Evolutionary conservation across 2,329 filamentous ascomycete species (phyloP), one percentile per base, ranked within the genome.

Genomic region (Calonectria fujianensis): DNA sequence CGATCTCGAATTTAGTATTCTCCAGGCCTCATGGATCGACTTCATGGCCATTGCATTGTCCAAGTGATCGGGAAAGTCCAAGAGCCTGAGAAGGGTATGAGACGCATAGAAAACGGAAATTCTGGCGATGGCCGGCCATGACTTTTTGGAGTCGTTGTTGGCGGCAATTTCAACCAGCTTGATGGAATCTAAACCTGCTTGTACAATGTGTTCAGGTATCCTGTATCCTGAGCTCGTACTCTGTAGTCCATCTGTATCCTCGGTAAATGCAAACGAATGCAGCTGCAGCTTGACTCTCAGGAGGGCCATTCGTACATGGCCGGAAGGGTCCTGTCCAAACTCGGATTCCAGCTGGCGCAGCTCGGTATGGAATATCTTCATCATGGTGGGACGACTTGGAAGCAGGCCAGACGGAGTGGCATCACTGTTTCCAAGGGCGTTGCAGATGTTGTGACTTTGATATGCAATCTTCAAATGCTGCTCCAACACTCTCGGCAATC

Each of bases 361-460:
- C 35, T 54, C 50, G 4, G 39, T 45, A 20, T 54, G 48, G 31
- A 68, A 68, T 54, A 68, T 54, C 32, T 68, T 68, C 50, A 68
- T 68, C 65, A 68, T 68, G 9, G 32, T 50, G 9, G 51, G 35
- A 3, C 50, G 41, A 16, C 65, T 50, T 10, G 65, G 65, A 1
- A 68, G 65, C 24, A 68, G 65, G 16, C 65, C 65, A 8, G 65
- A 68, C 20, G 27, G 32, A 13, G 65, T 68, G 24, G 35, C 32
- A 29, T 68, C 65, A 5, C 35, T 39, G 31, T 68, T 68, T 37
- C 65, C 65, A 31, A 68, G n/a, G 18, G 65, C 48, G 41, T 68
- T 51, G n/a, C 65, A 68, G n/a, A 68, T 68, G 32, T 37, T 68
- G 65, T 68, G n/a, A 14, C 65, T 68, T 50, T 54, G 65, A 20